Evolutionary conservation across 1,284 basidiomycete species (phyloP), one percentile per base, ranked within the genome.

Genomic region (Taiwanofungus camphoratus): DNA sequence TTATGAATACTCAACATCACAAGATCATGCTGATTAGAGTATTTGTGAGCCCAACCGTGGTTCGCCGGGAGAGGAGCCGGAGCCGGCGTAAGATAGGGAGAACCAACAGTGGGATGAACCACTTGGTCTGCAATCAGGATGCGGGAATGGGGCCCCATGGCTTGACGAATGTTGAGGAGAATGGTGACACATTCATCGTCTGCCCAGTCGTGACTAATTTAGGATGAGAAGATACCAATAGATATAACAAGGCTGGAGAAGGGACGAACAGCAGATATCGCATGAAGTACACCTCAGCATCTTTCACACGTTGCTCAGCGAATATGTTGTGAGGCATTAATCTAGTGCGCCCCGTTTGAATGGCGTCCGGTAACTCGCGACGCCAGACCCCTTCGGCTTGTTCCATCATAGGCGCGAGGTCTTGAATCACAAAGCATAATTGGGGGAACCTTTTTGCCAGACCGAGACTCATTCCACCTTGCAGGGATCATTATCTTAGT

Each of bases 241-340:
- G 13, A 12, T 19, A 20, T 22, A n/a, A 43, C 8, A 15, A 20
- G 5, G 2, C 3, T 20, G 4, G 36, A 22, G 3, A 18, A 18
- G 18, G 18, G 20, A 40, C 46, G 13, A 22, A 48, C 43, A 59
- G 39, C 38, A 63, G 52, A 11, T 41, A 42, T 3, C 59, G 52
- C 7, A 64, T 27, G n/a, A 58, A 12, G 47, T 55, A 63, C 6
- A 64, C 50, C 9, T 46, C 46, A 1, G 60, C 58, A 8, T 52
- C 43, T 30, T 52, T 45, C n/a, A 57, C 42, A 0, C 61, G 58
- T 41, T 63, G 60, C 4, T 55, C 52, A 7, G 23, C 27, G 47
- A 63, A 63, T 42, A 63, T 62, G 40, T 64, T 54, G 43, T 63
- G 58, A 5, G 36, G 22, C 32, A 42, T 35, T 15, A 49, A 39